phyloP scores from a whole-genome alignment of 139 green algal species.

The Gonium pectorale region DNA sequence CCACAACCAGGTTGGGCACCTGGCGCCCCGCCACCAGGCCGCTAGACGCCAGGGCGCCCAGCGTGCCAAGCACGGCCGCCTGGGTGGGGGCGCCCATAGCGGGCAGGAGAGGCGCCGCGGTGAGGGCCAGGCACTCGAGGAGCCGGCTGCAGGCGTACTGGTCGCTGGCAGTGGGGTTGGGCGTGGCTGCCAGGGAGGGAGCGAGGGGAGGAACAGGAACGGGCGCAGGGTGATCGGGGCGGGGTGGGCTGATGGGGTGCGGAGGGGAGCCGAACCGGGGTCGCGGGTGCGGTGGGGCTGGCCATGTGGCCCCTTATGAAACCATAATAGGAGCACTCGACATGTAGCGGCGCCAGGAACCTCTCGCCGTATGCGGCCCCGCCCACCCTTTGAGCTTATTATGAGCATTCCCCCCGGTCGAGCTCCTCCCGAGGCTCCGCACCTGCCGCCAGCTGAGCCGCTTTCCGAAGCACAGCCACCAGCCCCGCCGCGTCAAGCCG shows the following conservation, averaged over 20 bases:
- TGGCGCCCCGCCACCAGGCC: slow-evolving; percentile 15
- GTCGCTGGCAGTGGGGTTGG: background rate
- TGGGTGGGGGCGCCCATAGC: slow-evolving; percentile 9
- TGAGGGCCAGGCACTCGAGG: slow-evolving; percentile 24
- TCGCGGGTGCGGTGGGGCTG: too few relatives aligned
- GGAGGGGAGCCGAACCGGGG: too few relatives aligned
- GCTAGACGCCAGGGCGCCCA: slow-evolving; percentile 17
- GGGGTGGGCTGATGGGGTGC: too few relatives aligned
- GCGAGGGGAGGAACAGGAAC: background rate
- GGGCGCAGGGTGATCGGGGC: too few relatives aligned
- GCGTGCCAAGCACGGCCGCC: slow-evolving; percentile 3
- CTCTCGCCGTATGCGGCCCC: too few relatives aligned
- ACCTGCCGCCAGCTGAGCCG: slow-evolving; percentile 10
- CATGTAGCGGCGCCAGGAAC: too few relatives aligned
- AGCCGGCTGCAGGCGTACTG: slow-evolving; percentile 34
- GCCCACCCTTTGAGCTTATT: too few relatives aligned
- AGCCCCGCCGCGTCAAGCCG: slow-evolving; percentile 2
- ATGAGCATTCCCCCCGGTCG: too few relatives aligned
- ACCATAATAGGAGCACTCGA: too few relatives aligned
- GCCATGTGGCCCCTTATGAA: too few relatives aligned
- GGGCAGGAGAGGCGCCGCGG: slow-evolving; percentile 4
- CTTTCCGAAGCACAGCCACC: slow-evolving; percentile 7
- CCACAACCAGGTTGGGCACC: slow-evolving; percentile 23
- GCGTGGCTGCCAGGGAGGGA: background rate
- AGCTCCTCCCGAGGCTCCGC: background rate